Percentiles rank a stretch among this genome's conserved stretches.
Conservation (phyloP, 192 early-diverging fungal species). For the Mortierella claussenii region DNA sequence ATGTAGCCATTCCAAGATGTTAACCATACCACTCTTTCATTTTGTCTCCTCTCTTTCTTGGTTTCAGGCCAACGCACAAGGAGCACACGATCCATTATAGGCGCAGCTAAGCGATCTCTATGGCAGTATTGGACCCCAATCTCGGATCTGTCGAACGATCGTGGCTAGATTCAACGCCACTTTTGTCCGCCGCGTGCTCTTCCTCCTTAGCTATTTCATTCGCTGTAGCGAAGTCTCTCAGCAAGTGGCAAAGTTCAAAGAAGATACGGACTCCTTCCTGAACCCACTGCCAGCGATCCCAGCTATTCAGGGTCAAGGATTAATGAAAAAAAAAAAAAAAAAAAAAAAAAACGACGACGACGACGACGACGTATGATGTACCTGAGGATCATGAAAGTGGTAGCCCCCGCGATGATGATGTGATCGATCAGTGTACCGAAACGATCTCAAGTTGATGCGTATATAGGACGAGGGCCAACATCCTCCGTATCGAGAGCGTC, state of each 20-base stretch:
- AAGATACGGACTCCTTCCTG: conserved; percentile 33
- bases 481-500: conserved; percentile 23
- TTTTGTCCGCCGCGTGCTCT: conserved; percentile 60
- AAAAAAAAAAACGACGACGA: too few relatives aligned
- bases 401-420: conserved; percentile 43
- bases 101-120: conserved; percentile 68
- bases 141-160: conserved; percentile 61
- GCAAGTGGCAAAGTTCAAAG: conserved; percentile 46
- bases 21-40: too few relatives aligned
- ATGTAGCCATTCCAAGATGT: not conserved
- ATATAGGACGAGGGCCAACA: conserved; percentile 17
- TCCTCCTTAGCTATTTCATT: conserved; percentile 67
- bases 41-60: too few relatives aligned
- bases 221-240: conserved; percentile 69
- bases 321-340: too few relatives aligned
- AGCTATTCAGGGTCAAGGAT: too few relatives aligned
- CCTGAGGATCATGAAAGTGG: conserved; percentile 46
- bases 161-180: conserved; percentile 59
- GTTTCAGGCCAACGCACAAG: conserved; percentile 43
- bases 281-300: conserved; percentile 25
- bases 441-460: conserved; percentile 35
- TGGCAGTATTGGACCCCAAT: conserved; percentile 61
- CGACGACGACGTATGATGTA: conserved; percentile 20
- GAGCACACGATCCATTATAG: conserved; percentile 66
- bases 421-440: conserved; percentile 52